phyloP scores from a whole-genome alignment of 306 rosid genomes.

The Vicia villosa region DNA sequence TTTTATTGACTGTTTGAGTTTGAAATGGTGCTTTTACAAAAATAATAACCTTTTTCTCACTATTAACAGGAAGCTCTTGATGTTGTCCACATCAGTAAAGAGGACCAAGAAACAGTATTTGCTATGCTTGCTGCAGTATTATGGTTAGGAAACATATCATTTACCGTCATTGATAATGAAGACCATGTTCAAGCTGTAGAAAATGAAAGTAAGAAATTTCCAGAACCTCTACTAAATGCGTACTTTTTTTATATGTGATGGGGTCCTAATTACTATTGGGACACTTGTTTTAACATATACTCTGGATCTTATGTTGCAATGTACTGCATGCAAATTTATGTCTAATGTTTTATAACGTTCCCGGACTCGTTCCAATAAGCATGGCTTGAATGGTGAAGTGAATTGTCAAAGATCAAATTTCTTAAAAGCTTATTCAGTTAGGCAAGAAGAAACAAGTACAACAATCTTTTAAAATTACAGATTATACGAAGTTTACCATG shows the following conservation, averaged over 20 bases:
- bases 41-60: conserved; percentile 30
- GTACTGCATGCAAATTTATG: conserved; percentile 14
- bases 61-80: conserved; percentile 79
- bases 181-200: conserved; percentile 77
- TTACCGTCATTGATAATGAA: conserved; percentile 80
- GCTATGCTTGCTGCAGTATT: conserved; percentile 96
- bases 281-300: conserved; percentile 20
- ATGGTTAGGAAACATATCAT: conserved; percentile 89
- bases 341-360: neutral
- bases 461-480: neutral
- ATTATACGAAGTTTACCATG: neutral
- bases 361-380: conserved; percentile 4
- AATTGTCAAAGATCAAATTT: neutral
- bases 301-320: conserved; percentile 13
- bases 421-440: neutral
- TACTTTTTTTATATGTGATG: neutral
- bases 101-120: conserved; percentile 81
- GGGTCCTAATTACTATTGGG: neutral
- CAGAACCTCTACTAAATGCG: conserved; percentile 23
- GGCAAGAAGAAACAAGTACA: neutral
- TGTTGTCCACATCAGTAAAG: conserved; percentile 82
- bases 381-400: neutral
- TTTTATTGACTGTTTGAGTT: neutral
- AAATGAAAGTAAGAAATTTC: conserved; percentile 69
- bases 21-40: conserved; percentile 25